These are phyloP conservation scores for Aspergillus candidus DNA, from an alignment of 2,329 filamentous ascomycete species.

Conservation along the genomic window DNA sequence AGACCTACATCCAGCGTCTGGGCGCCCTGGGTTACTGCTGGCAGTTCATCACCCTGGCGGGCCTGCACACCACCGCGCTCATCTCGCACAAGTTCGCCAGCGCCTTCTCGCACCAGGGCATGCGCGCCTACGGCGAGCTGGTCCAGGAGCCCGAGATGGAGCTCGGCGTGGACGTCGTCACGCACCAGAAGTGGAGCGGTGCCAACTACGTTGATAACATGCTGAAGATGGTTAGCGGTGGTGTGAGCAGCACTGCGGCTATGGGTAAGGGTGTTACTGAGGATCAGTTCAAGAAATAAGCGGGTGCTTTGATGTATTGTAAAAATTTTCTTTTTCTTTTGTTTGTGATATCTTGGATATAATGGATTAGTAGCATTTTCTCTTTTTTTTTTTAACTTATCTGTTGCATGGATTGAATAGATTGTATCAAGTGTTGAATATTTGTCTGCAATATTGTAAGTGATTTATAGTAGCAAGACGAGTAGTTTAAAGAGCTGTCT, in stretches of 20 bases:
- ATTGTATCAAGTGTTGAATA: no score
- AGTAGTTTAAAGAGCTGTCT: no score
- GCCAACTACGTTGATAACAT: constrained; percentile 92
- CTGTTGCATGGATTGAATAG: no score
- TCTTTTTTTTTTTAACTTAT: neutral
- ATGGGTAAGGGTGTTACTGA: constrained; percentile 98
- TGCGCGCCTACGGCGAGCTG: constrained; percentile 94
- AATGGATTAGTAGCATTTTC: neutral
- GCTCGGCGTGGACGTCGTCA: constrained; percentile 83
- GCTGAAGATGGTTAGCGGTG: constrained; percentile 94
- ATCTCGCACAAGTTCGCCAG: constrained; percentile 84
- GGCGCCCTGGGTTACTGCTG: constrained; percentile 90
- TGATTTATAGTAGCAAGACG: no score
- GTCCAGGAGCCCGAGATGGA: constrained; percentile 98
- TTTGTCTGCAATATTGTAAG: no score
- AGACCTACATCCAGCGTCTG: constrained; percentile 93
- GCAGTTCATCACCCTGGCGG: constrained; percentile 99
- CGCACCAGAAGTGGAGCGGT: constrained; percentile 98
- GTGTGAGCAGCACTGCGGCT: constrained; percentile 82
- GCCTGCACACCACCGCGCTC: constrained; percentile 89
- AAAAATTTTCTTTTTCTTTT: constrained; percentile 1
- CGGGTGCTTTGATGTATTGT: neutral
- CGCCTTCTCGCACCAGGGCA: constrained; percentile 74
- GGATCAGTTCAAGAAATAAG: constrained; percentile 73
- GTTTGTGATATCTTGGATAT: constrained; percentile 1